Evolutionary conservation across 1,284 basidiomycete genomes (phyloP).

Genomic region (Papiliotrema fonsecae): DNA sequence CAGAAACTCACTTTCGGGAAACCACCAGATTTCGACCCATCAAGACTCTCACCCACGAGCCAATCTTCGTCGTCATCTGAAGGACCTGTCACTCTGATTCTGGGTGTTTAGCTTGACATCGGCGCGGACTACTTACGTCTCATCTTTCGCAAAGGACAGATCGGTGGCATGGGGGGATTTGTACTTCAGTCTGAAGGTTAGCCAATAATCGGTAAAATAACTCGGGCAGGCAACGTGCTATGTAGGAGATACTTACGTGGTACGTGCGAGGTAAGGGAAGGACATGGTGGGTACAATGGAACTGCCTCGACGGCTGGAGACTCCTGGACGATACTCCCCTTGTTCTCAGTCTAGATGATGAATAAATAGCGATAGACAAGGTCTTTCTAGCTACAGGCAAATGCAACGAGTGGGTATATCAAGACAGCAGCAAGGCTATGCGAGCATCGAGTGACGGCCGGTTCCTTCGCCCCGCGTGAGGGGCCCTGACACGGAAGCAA

Average conservation of each 20-base stretch:
- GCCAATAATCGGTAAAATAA: neutral
- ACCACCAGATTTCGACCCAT: constrained; percentile 42
- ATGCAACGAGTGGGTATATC: too few relatives aligned
- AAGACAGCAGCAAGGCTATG: too few relatives aligned
- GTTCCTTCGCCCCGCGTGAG: too few relatives aligned
- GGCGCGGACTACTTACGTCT: constrained; percentile 35
- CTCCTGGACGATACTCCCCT: too few relatives aligned
- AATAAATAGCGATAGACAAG: too few relatives aligned
- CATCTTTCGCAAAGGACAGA: constrained; percentile 47
- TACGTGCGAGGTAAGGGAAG: constrained; percentile 44
- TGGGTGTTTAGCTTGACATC: constrained; percentile 10
- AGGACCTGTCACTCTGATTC: constrained; percentile 45
- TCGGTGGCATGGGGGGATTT: constrained; percentile 48
- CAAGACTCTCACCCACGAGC: constrained; percentile 43
- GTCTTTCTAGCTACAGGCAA: too few relatives aligned
- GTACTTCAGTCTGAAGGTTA: constrained; percentile 39
- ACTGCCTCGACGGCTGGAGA: too few relatives aligned
- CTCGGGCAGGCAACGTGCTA: neutral
- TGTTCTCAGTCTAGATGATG: too few relatives aligned
- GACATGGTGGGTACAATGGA: too few relatives aligned
- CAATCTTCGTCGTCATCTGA: constrained; percentile 47
- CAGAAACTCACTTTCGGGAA: constrained; percentile 41
- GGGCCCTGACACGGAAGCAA: too few relatives aligned
- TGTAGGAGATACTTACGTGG: constrained; percentile 31
- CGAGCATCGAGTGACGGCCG: too few relatives aligned